Evolutionary conservation across 768 basidiomycete species (phyloP), one percentile per base, ranked within the genome.

Genomic region (Russula lepida): DNA sequence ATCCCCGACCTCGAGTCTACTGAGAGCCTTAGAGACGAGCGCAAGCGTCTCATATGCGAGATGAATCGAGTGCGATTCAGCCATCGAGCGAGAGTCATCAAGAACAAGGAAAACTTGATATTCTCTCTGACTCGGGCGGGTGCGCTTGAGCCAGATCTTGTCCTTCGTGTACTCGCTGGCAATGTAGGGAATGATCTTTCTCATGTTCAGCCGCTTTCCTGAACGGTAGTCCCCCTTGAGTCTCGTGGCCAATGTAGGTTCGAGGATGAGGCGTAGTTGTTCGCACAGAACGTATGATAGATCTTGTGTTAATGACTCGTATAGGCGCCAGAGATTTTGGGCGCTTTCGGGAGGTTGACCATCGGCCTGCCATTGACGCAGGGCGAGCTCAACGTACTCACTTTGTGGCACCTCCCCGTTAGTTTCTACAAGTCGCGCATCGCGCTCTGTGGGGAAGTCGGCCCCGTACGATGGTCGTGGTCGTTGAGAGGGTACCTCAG

Each of bases 151-250:
- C 97, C 97, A 99, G 65, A 98, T 98, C 75, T 95, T 95, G 80
- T 99, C 95, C 72, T 98, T 98, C 54, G 95, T 98, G 77, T 92
- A 99, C 75, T 99, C 97, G 74, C 89, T 92, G 37, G 97, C 95
- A 63, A 99, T 95, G 78, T 95, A 98, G 3, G 90, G 85, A 63
- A 99, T 95, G 72, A 98, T 92, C 75, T 95, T 95, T 72, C 95
- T 93, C 95, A 98, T 98, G 74, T 98, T 98, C 32, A 99, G 81
- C 21, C 95, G 82, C 75, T 99, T 99, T 55, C 97, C 97, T 0
- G 92, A 95, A 32, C 95, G 89, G 73, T 97, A 99, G 76, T 98
- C 97, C 41, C 97, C 97, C 74, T 89, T 88, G 47, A 99, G 79
- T 23, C 97, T 83, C 6, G 95, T 97, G 6, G 97, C 93, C 52